These are phyloP conservation scores for Nothopassalora personata DNA, from an alignment of 2,329 filamentous ascomycete genomes.

Conservation along the genomic window DNA sequence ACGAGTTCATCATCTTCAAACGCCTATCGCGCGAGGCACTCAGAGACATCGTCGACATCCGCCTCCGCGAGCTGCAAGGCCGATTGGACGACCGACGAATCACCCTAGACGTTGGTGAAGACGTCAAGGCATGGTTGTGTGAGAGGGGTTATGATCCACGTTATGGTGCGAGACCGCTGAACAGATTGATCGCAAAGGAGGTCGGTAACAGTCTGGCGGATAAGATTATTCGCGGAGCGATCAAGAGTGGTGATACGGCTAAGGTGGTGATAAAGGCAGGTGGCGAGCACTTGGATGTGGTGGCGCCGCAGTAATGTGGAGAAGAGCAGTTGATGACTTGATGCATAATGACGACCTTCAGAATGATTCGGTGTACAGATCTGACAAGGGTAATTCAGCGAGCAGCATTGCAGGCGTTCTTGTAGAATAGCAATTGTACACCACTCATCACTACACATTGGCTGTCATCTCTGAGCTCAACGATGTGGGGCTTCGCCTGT, in stretches of 20 bases:
- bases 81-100: slow-evolving; percentile 84
- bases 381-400: not conserved
- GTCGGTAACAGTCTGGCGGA: slow-evolving; percentile 86
- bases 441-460: not conserved
- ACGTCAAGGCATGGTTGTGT: slow-evolving; percentile 80
- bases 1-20: slow-evolving; percentile 96
- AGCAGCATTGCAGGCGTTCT: not conserved
- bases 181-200: slow-evolving; percentile 82
- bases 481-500: no score
- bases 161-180: slow-evolving; percentile 85
- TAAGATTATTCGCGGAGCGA: slow-evolving; percentile 79
- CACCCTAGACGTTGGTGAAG: slow-evolving; percentile 61
- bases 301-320: not conserved
- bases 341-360: not conserved
- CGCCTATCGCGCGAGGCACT: slow-evolving; percentile 72
- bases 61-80: slow-evolving; percentile 74
- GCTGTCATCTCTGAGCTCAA: no score
- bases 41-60: slow-evolving; percentile 88
- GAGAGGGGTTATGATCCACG: slow-evolving; percentile 85
- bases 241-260: slow-evolving; percentile 70
- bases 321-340: not conserved
- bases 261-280: slow-evolving; percentile 63
- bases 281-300: slow-evolving; percentile 34
- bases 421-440: not conserved
- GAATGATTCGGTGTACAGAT: not conserved